A percentile compares a stretch with the other conserved stretches of the same genome.
Evolutionary conservation across 2,329 filamentous ascomycete genomes (phyloP).

Genomic region (Verticillium dahliae): DNA sequence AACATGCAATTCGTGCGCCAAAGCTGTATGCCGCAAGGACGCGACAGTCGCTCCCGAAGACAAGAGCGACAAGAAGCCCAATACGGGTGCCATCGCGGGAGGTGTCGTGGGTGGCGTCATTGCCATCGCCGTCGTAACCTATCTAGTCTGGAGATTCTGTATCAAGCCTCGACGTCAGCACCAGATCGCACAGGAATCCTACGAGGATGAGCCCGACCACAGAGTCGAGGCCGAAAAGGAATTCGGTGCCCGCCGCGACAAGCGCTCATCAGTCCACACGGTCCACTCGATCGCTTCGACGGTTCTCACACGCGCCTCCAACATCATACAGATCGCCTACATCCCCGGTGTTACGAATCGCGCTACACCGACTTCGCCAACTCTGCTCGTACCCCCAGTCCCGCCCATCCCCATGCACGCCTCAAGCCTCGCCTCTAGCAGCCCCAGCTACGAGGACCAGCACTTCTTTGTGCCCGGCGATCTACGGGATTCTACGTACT

Average conservation of each 20-base stretch:
- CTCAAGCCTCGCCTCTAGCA: slow-evolving; percentile 42
- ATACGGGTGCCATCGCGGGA: slow-evolving; percentile 81
- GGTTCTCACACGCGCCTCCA: slow-evolving; percentile 90
- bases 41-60: slow-evolving; percentile 8
- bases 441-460: slow-evolving; percentile 62
- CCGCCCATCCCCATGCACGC: slow-evolving; percentile 76
- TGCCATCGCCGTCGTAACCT: slow-evolving; percentile 68
- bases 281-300: slow-evolving; percentile 91
- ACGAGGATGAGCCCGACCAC: slow-evolving; percentile 52
- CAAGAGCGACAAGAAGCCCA: slow-evolving; percentile 41
- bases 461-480: slow-evolving; percentile 93
- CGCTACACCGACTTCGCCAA: slow-evolving; percentile 75
- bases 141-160: slow-evolving; percentile 81
- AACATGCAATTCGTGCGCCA: slow-evolving; percentile 39
- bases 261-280: slow-evolving; percentile 75
- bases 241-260: slow-evolving; percentile 46
- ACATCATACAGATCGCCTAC: slow-evolving; percentile 99
- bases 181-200: slow-evolving; percentile 45
- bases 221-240: slow-evolving; percentile 48
- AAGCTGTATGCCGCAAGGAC: slow-evolving; percentile 36
- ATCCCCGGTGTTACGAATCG: slow-evolving; percentile 96
- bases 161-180: slow-evolving; percentile 72
- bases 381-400: slow-evolving; percentile 80
- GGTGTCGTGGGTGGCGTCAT: slow-evolving; percentile 81
- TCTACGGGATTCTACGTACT: slow-evolving; percentile 86